Conservation (phyloP, 176 grass and related monocot species). For the Carex scoparia region DNA sequence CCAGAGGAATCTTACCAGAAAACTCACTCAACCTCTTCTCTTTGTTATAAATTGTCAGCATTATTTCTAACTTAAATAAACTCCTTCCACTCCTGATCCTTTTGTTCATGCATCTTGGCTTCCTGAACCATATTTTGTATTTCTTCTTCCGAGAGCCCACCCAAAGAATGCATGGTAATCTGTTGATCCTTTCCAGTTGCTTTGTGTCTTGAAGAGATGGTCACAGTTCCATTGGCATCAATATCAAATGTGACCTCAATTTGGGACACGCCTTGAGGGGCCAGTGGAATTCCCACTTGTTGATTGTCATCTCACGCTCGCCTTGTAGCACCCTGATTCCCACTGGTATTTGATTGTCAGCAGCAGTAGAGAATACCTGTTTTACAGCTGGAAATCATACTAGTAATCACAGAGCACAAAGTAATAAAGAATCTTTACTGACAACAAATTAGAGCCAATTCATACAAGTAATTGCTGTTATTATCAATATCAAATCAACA, state of each 20-base stretch:
- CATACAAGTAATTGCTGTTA: not conserved
- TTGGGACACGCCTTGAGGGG: slow-evolving; percentile 27
- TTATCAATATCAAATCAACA: not conserved
- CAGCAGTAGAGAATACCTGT: slow-evolving; percentile 45
- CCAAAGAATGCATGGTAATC: slow-evolving; percentile 39
- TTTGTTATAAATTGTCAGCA: slow-evolving; percentile 33
- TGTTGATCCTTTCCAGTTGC: slow-evolving; percentile 50
- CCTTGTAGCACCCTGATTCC: slow-evolving; percentile 40
- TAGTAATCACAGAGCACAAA: not conserved
- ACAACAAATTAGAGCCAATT: not conserved
- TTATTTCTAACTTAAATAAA: slow-evolving; percentile 33
- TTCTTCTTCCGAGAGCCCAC: slow-evolving; percentile 37
- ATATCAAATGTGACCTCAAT: slow-evolving; percentile 50
- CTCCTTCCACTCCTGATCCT: slow-evolving; percentile 40
- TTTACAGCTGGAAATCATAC: not conserved
- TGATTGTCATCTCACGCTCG: slow-evolving; percentile 41
- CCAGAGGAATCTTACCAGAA: slow-evolving; percentile 27
- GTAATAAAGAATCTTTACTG: not conserved
- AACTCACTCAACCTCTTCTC: slow-evolving; percentile 48
- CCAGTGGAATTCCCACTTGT: slow-evolving; percentile 38
- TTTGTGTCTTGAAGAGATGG: slow-evolving; percentile 41
- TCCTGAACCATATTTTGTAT: slow-evolving; percentile 40
- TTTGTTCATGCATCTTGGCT: slow-evolving; percentile 36
- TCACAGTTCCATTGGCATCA: slow-evolving; percentile 41
- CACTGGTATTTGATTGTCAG: slow-evolving; percentile 46